These are phyloP conservation scores for Sutorius eximius DNA, from an alignment of 1,284 basidiomycete species.

Conservation along the genomic window DNA sequence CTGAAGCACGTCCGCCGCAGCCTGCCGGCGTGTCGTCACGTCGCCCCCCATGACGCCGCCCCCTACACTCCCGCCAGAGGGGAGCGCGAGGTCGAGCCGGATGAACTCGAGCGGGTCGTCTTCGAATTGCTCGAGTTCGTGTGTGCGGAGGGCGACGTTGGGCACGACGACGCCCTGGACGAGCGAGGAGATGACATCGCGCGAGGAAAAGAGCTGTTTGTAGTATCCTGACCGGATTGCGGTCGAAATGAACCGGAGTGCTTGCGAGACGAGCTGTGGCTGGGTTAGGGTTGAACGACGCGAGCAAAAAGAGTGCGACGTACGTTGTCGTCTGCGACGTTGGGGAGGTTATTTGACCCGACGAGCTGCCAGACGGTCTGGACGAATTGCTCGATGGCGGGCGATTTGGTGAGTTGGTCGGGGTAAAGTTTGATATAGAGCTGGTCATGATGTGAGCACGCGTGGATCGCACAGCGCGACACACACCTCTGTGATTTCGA, in stretches of 20 bases:
- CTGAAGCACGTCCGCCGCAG: slow-evolving; percentile 90
- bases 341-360: slow-evolving; percentile 67
- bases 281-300: not conserved
- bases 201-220: slow-evolving; percentile 66
- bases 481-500: slow-evolving; percentile 83
- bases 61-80: slow-evolving; percentile 41
- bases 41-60: slow-evolving; percentile 38
- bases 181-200: slow-evolving; percentile 80
- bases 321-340: slow-evolving; percentile 80
- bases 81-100: slow-evolving; percentile 80
- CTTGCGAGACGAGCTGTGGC: slow-evolving; percentile 84
- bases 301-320: slow-evolving; percentile 24
- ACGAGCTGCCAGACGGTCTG: slow-evolving; percentile 91
- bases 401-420: slow-evolving; percentile 73
- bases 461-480: not conserved
- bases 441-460: slow-evolving; percentile 39
- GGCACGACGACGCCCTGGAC: slow-evolving; percentile 92
- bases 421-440: slow-evolving; percentile 91
- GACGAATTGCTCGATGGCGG: slow-evolving; percentile 81
- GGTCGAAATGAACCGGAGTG: slow-evolving; percentile 89
- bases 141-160: slow-evolving; percentile 84
- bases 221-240: slow-evolving; percentile 87
- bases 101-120: slow-evolving; percentile 97
- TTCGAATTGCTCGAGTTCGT: slow-evolving; percentile 95
- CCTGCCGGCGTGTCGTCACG: slow-evolving; percentile 77